Evolutionary conservation across 192 early-diverging fungal genomes (phyloP), one percentile per base, ranked within the genome.

Genomic region (Podila horticola): DNA sequence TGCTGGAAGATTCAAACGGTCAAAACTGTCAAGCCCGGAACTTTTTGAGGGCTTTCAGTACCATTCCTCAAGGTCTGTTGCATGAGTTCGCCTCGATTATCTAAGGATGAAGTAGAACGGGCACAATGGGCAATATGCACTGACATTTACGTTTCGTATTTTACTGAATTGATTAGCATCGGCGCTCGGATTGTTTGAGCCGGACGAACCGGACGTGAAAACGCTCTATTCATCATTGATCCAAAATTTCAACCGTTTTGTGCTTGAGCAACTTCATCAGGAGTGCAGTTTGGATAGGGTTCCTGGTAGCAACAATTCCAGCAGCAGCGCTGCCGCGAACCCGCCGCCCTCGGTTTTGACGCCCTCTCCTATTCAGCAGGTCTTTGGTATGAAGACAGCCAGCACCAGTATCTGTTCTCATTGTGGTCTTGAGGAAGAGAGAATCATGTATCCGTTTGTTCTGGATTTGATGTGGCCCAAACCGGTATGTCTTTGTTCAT

Each of bases 1-100:
- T 97, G 96, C 82, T 99, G 24, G 94, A 95, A 55, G 92, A 94
- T 36, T 90, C 95, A 4, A 87, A 91, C n/a, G 97, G 98, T 20
- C 89, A 91, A 50, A 98, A 97, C 75, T 99, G 98, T 83, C 97
- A 98, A 62, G 98, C 98, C 6, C 86, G 93, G 13, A 97, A 96
- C 74, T 96, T 99, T 69, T 85, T 99, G 67, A 84, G 91, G 0
- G 95, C 92, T 1, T 91, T 99, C 72, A 88, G 89, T 52, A 93
- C 91, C 15, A 91, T 97, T 24, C 92, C 93, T 1, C 94, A 97
- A 88, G 95, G 93, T 93, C 71, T 26, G 58, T 36, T 38, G 30
- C 50, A 13, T 51, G 15, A 45, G 38, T 45, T 45, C 15, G 11
- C 41, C 41, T 15, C 4, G 15, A 12, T 15, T 45, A 15, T 17